A percentile compares a stretch with the other conserved stretches of the same genome.
Conservation (phyloP, 2,329 filamentous ascomycete genomes). For the Exophiala alcalophila region DNA sequence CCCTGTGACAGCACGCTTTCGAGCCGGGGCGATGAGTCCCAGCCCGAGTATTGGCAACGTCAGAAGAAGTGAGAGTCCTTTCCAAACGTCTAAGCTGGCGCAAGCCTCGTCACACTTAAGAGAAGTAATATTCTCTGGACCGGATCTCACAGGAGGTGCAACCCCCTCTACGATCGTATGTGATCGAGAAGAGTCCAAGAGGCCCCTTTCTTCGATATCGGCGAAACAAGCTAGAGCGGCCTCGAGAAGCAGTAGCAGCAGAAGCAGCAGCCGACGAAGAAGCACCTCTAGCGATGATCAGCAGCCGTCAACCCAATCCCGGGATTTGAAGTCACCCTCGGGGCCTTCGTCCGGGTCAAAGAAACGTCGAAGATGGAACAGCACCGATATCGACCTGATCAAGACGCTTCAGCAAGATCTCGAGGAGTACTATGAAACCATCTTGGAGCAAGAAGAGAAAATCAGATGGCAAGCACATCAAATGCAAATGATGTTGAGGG, state of each 20-base stretch:
- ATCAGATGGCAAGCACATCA: conserved; percentile 20
- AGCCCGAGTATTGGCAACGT: conserved; percentile 13
- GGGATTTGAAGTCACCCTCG: not conserved
- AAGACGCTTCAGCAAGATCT: conserved; percentile 19
- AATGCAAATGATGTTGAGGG: conserved; percentile 23
- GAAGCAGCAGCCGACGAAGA: not conserved
- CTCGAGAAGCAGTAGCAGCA: not conserved
- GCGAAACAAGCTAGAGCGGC: too few species aligned
- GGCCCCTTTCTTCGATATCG: too few species aligned
- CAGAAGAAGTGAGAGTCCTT: conserved; percentile 8
- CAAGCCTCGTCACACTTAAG: conserved; percentile 14
- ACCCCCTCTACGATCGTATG: conserved; percentile 3
- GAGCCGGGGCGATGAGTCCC: conserved; percentile 27
- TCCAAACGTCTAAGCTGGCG: conserved; percentile 2
- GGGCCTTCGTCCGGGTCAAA: conserved; percentile 3
- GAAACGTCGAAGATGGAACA: conserved; percentile 26
- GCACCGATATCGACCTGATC: conserved; percentile 19
- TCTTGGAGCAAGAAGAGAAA: conserved; percentile 23
- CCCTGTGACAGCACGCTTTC: conserved; percentile 25
- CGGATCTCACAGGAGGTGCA: conserved; percentile 4
- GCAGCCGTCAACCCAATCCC: not conserved
- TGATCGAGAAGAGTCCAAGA: conserved; percentile 1
- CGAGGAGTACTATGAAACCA: conserved; percentile 17
- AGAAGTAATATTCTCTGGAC: conserved; percentile 11
- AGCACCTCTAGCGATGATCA: conserved; percentile 21